Conservation (phyloP, 352 stramenopile species). For the Lagenidium giganteum region DNA sequence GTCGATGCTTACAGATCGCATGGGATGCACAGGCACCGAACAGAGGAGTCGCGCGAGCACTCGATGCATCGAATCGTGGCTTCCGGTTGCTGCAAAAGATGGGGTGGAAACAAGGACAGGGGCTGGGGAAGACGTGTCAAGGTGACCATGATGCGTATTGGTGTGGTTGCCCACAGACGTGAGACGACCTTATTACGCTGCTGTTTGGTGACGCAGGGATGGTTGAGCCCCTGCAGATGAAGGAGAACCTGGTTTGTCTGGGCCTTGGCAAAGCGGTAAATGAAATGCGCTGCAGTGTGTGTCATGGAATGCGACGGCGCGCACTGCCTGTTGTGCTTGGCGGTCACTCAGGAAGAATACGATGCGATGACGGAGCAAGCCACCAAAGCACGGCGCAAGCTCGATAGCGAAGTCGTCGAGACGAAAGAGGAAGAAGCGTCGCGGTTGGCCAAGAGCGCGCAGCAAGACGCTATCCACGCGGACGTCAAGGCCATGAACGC, state of each 20-base stretch:
- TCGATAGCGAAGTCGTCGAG: conserved; percentile 42
- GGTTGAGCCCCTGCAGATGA: conserved; percentile 52
- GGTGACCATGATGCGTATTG: conserved; percentile 9
- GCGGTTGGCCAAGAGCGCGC: conserved; percentile 22
- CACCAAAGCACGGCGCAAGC: conserved; percentile 40
- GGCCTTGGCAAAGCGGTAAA: conserved; percentile 56
- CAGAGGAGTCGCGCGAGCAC: no score
- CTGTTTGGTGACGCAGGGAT: conserved; percentile 23
- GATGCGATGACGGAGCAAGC: conserved; percentile 43
- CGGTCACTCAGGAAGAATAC: conserved; percentile 36
- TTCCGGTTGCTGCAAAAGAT: conserved; percentile 56
- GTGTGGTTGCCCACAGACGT: not conserved
- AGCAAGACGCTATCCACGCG: conserved; percentile 20
- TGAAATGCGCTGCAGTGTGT: no score
- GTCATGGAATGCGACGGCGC: no score
- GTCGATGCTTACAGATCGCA: no score
- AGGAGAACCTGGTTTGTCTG: conserved; percentile 48
- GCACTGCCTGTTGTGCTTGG: conserved; percentile 2
- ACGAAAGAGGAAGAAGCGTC: conserved; percentile 24
- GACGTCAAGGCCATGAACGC: conserved; percentile 38
- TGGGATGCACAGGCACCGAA: no score
- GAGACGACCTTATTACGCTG: not conserved
- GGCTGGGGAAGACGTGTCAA: conserved; percentile 46
- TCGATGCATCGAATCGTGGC: conserved; percentile 48
- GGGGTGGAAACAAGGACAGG: conserved; percentile 48